Percentiles rank a stretch among this genome's conserved stretches.
phyloP scores from a whole-genome alignment of 2,329 filamentous ascomycete species.

The Exophiala dermatitidis region DNA sequence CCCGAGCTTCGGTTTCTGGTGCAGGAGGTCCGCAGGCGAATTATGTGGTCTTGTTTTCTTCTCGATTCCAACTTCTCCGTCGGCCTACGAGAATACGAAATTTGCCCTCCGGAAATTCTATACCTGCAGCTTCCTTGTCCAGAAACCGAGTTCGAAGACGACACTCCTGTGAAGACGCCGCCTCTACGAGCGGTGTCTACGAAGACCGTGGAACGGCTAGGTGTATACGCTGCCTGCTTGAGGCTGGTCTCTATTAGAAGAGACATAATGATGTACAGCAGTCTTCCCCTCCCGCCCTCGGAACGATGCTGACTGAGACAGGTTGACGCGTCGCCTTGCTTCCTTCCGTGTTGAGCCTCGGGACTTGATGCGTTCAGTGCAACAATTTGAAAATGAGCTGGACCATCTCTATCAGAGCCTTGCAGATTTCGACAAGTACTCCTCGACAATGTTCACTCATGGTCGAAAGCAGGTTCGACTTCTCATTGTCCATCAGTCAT shows the following conservation, averaged over 20 bases:
- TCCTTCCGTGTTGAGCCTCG: constrained; percentile 2
- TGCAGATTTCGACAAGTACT: constrained; percentile 12
- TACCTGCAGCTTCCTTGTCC: constrained; percentile 46
- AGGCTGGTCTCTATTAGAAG: constrained; percentile 10
- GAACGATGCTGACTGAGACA: constrained; percentile 1
- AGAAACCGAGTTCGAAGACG: constrained; percentile 45
- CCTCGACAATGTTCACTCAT: constrained; percentile 10
- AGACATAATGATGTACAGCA: constrained; percentile 15
- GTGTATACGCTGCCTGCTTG: constrained; percentile 13
- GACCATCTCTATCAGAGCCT: constrained; percentile 16
- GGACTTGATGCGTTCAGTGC: constrained; percentile 11
- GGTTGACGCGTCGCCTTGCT: constrained; percentile 12
- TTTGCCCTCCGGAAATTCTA: constrained; percentile 41
- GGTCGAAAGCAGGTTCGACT: constrained; percentile 11
- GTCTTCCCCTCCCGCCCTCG: not conserved
- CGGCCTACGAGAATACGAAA: constrained; percentile 42
- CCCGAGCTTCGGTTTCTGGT: constrained; percentile 38
- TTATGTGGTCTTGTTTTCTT: constrained; percentile 47
- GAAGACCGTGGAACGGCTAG: constrained; percentile 8
- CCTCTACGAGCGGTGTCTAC: constrained; percentile 15
- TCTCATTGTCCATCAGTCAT: constrained; percentile 20
- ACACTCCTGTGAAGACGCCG: constrained; percentile 12
- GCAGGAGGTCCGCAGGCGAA: constrained; percentile 40
- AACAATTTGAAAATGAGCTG: constrained; percentile 12
- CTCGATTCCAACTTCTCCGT: constrained; percentile 45